phyloP scores from a whole-genome alignment of 2,329 filamentous ascomycete genomes.

The Harringtonia lauricola region DNA sequence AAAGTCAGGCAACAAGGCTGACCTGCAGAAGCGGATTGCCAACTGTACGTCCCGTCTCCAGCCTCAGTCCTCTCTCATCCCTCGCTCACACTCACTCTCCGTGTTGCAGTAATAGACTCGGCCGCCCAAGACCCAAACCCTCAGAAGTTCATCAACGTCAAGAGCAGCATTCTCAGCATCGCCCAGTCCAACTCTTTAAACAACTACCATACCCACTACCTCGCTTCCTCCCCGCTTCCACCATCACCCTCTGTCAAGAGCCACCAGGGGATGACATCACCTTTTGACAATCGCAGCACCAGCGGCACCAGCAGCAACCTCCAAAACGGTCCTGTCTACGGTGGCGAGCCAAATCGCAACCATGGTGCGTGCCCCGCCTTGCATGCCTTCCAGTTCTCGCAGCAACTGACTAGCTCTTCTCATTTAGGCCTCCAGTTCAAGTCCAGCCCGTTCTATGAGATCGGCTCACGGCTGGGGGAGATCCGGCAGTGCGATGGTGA shows the following conservation, averaged over 20 bases:
- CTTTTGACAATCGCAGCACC: constrained; percentile 3
- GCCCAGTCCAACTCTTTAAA: not conserved
- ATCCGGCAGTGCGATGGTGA: constrained; percentile 63
- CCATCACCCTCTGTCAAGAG: constrained; percentile 5
- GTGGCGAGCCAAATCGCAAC: not conserved
- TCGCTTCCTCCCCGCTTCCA: constrained; percentile 1
- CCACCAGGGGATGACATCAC: constrained; percentile 1
- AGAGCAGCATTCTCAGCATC: constrained; percentile 4
- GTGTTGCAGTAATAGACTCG: constrained; percentile 10
- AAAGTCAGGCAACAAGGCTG: constrained; percentile 75
- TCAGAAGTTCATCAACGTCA: constrained; percentile 5
- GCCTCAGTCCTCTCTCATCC: not conserved
- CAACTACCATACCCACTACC: constrained; percentile 1
- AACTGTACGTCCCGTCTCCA: constrained; percentile 49
- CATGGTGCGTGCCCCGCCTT: too few relatives aligned
- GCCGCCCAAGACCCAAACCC: constrained; percentile 7
- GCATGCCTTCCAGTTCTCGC: not conserved
- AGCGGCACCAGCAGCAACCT: not conserved
- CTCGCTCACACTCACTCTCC: not conserved
- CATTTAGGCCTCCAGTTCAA: constrained; percentile 35
- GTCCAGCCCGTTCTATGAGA: constrained; percentile 74
- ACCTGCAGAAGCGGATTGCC: constrained; percentile 68
- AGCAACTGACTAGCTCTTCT: not conserved
- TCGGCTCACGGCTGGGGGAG: constrained; percentile 53
- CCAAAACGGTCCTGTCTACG: not conserved